Base-by-base conservation (phyloP, 2,329 filamentous ascomycete species). In the Penicillium brevicompactum region DNA sequence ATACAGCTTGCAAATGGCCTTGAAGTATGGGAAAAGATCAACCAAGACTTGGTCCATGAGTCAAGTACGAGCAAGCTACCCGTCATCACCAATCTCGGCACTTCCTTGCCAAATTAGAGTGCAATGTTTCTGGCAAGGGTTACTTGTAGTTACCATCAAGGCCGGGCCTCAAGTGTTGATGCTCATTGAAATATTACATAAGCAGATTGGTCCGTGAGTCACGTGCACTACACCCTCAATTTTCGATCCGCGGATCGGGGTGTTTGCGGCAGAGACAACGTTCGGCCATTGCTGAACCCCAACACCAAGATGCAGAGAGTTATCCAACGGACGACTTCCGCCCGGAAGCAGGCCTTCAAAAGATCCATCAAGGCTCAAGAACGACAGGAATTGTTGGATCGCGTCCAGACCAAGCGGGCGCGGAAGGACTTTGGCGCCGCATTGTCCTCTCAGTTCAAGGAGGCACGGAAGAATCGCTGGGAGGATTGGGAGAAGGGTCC, bases 401-500 rank as follows among this genome's bases (percentile, higher is more conserved):
- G 67, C 59, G 73, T 63, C 55, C 70, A 53, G 46, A 59, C 42
- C 49, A 68, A 64, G 56, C 71, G 58, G 56, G 60, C 60, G 46
- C 63, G 49, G 56, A 74, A 61, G 62, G 62, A 65, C 40, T 68
- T 65, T 57, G 67, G 74, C 60, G 68, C 67, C 55, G 58, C 64
- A 46, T 54, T 73, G 56, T 58, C 74, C 52, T 67, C 75, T 55
- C 67, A 70, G 55, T 65, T 82, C 57, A 75, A 76, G 59, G 67
- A 70, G 14, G 84, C 84, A 42, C 82, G 84, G 51, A 70, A 78
- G 61, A 80, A 82, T 47, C 83, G 89, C 50, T 83, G 82, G 57
- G 89, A 96, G 70, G 87, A 93, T 72, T 96, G 89, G 85, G 79
- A 88, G 60, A 75, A 91, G 61, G 93, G 92, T 0, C 84, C 89